Conservation (phyloP, 345 rosid species). For the Murraya paniculata region DNA sequence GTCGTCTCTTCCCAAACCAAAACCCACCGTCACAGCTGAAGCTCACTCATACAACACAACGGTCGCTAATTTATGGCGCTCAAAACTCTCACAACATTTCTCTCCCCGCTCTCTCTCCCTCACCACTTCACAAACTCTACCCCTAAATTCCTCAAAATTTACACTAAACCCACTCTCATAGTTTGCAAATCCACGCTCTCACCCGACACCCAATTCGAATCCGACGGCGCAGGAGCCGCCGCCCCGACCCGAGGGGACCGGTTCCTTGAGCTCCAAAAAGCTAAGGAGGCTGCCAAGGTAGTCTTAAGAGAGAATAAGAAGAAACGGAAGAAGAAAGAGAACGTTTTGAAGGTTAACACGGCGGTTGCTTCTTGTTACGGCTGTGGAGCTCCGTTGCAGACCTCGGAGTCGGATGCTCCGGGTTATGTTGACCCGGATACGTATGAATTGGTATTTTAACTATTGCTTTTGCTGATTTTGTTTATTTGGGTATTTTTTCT, state of each 20-base stretch:
- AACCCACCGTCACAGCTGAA: not conserved
- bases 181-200: conserved; percentile 43
- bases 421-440: conserved; percentile 66
- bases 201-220: conserved; percentile 30
- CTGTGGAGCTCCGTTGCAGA: conserved; percentile 95
- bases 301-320: conserved; percentile 48
- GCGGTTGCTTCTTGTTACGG: conserved; percentile 70
- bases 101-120: conserved; percentile 40
- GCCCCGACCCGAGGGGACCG: conserved; percentile 71
- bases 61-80: conserved; percentile 47
- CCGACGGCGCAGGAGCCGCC: conserved; percentile 70
- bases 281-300: conserved; percentile 51
- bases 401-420: conserved; percentile 67
- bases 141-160: conserved; percentile 29
- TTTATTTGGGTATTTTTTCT: not conserved
- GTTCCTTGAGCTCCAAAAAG: conserved; percentile 60
- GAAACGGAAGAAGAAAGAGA: conserved; percentile 36
- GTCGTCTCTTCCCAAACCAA: not conserved
- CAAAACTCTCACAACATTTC: conserved; percentile 50
- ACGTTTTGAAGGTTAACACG: conserved; percentile 37
- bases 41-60: not conserved
- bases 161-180: conserved; percentile 22
- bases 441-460: conserved; percentile 61
- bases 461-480: not conserved
- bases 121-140: conserved; percentile 25